phyloP scores from a whole-genome alignment of 257 asterid species.

The Marsdenia floribunda region DNA sequence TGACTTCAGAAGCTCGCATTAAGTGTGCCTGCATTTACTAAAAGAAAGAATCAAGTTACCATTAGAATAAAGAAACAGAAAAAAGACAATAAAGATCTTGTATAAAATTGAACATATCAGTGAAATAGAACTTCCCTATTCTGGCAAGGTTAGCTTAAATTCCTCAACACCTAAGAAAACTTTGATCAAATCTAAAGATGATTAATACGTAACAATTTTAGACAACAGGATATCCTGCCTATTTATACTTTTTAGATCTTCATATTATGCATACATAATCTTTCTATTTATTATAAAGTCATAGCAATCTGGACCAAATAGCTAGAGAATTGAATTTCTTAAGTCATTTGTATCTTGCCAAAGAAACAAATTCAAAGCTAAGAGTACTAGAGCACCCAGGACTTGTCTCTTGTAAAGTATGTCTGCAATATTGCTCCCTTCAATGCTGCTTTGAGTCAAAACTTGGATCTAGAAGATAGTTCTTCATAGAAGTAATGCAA shows the following conservation, averaged over 20 bases:
- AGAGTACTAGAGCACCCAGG: neutral
- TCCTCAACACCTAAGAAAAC: neutral
- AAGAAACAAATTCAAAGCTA: neutral
- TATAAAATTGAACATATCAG: slow-evolving; percentile 1
- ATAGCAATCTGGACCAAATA: neutral
- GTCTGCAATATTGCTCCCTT: neutral
- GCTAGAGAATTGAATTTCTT: neutral
- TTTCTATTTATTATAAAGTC: neutral
- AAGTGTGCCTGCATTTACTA: slow-evolving; percentile 99
- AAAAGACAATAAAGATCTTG: slow-evolving; percentile 11
- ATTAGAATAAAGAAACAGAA: slow-evolving; percentile 14
- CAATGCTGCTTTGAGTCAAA: neutral
- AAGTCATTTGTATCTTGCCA: neutral
- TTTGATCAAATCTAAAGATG: neutral
- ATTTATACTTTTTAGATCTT: neutral
- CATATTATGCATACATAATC: neutral
- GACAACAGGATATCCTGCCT: neutral
- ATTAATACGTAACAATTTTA: neutral
- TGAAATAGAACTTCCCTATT: neutral
- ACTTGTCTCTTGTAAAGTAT: neutral
- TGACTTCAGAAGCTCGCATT: slow-evolving; percentile 87
- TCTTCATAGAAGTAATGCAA: neutral
- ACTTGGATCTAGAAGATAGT: neutral
- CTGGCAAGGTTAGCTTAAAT: neutral
- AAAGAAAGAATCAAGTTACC: slow-evolving; percentile 70